Evolutionary conservation across 805 yeast genomes (phyloP).

Genomic region (Starmera caribaea): DNA sequence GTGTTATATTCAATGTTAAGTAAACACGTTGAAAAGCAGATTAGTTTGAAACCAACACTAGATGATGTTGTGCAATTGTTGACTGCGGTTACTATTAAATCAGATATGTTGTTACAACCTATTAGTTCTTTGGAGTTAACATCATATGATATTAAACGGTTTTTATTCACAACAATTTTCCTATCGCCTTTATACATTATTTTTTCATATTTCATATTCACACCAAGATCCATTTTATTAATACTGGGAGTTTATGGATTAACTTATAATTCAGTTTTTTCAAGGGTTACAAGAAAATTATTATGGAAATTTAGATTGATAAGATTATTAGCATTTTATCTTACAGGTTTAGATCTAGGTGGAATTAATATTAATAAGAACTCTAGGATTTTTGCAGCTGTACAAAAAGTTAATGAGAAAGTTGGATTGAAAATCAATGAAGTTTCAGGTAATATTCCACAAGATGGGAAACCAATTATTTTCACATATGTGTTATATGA

Average conservation of each 20-base stretch:
- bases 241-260: conserved; percentile 49
- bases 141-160: conserved; percentile 67
- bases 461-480: conserved; percentile 45
- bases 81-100: conserved; percentile 63
- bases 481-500: conserved; percentile 91
- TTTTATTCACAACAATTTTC: conserved; percentile 75
- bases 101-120: conserved; percentile 75
- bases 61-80: conserved; percentile 78
- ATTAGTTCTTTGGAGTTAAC: conserved; percentile 64
- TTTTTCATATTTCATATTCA: conserved; percentile 53
- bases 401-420: conserved; percentile 28
- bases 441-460: conserved; percentile 1
- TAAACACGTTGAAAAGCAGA: conserved; percentile 44
- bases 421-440: conserved; percentile 15
- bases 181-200: conserved; percentile 79
- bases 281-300: conserved; percentile 71
- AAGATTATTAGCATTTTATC: conserved; percentile 63
- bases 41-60: conserved; percentile 64
- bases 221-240: conserved; percentile 61
- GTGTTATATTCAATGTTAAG: conserved; percentile 53
- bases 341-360: conserved; percentile 79
- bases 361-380: conserved; percentile 30
- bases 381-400: conserved; percentile 34
- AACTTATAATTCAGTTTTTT: conserved; percentile 82
- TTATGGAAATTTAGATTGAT: conserved; percentile 76